phyloP scores from a whole-genome alignment of 1,139 yeast species.

The Pichiaceae sp. region DNA sequence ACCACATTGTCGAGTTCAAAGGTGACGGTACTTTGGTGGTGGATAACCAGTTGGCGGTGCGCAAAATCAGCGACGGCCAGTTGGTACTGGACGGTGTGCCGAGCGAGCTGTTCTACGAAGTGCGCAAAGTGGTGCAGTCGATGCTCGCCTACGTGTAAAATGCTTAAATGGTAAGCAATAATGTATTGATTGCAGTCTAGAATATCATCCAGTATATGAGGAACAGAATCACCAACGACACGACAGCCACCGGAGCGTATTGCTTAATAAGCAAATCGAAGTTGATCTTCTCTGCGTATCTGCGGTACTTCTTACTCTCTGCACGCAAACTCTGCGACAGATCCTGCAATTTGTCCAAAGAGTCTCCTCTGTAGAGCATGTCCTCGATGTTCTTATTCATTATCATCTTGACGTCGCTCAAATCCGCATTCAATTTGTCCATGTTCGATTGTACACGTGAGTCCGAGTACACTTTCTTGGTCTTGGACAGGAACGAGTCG shows the following conservation, averaged over 20 bases:
- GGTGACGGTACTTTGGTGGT: slow-evolving; percentile 92
- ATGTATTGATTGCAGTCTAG: slow-evolving; percentile 4
- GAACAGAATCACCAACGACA: slow-evolving; percentile 65
- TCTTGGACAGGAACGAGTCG: slow-evolving; percentile 75
- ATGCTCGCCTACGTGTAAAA: slow-evolving; percentile 67
- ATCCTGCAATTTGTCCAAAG: slow-evolving; percentile 87
- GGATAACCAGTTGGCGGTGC: slow-evolving; percentile 65
- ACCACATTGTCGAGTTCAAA: slow-evolving; percentile 76
- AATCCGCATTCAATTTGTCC: slow-evolving; percentile 77
- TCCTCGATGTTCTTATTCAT: slow-evolving; percentile 97
- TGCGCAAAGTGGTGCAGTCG: slow-evolving; percentile 65
- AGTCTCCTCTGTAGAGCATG: slow-evolving; percentile 87
- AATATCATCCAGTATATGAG: slow-evolving; percentile 78
- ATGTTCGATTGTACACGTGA: slow-evolving; percentile 84
- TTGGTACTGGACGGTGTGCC: slow-evolving; percentile 78
- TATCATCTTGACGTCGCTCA: slow-evolving; percentile 88
- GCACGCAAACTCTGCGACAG: slow-evolving; percentile 70
- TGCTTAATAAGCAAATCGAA: slow-evolving; percentile 83
- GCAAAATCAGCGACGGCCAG: slow-evolving; percentile 76
- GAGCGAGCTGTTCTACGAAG: slow-evolving; percentile 69
- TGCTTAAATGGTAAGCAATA: background rate
- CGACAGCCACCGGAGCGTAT: slow-evolving; percentile 77
- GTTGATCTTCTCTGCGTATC: slow-evolving; percentile 85
- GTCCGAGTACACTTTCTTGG: slow-evolving; percentile 83
- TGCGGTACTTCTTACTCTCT: slow-evolving; percentile 81